phyloP scores from a whole-genome alignment of 2,329 filamentous ascomycete genomes.

The Monosporascus sp. region DNA sequence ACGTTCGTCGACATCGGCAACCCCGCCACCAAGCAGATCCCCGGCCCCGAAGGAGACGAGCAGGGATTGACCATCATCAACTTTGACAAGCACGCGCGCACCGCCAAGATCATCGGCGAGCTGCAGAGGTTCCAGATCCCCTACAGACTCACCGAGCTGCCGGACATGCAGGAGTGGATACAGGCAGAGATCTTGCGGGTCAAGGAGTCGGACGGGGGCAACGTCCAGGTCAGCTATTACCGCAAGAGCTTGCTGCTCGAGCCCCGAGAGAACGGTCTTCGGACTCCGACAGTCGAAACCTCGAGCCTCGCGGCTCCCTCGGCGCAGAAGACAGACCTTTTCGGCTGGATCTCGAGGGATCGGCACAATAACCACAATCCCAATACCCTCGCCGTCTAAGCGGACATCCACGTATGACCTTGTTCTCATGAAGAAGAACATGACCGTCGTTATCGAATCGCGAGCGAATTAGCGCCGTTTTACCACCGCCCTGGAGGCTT shows the following conservation, averaged over 20 bases:
- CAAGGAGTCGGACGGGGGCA: slow-evolving; percentile 51
- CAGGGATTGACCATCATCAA: slow-evolving; percentile 80
- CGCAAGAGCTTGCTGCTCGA: slow-evolving; percentile 81
- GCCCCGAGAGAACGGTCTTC: slow-evolving; percentile 53
- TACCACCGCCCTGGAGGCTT: not conserved
- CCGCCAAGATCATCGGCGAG: slow-evolving; percentile 91
- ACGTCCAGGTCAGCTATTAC: slow-evolving; percentile 62
- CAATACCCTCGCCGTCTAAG: slow-evolving; percentile 17
- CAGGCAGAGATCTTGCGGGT: slow-evolving; percentile 74
- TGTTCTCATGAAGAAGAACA: not conserved
- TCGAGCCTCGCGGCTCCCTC: slow-evolving; percentile 11
- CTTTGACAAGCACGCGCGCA: slow-evolving; percentile 94
- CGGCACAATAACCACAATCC: slow-evolving; percentile 24
- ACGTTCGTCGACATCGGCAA: slow-evolving; percentile 96
- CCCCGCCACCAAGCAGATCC: slow-evolving; percentile 73
- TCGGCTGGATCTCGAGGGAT: slow-evolving; percentile 48
- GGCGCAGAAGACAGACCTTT: slow-evolving; percentile 35
- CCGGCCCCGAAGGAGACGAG: slow-evolving; percentile 48
- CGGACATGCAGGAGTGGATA: slow-evolving; percentile 92
- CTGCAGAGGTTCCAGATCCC: slow-evolving; percentile 94
- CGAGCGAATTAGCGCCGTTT: not conserved
- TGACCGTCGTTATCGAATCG: slow-evolving; percentile 1
- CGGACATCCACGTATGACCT: not conserved
- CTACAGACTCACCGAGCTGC: slow-evolving; percentile 75
- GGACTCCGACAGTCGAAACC: slow-evolving; percentile 27